Percentiles rank a stretch among this genome's conserved stretches.
phyloP scores from a whole-genome alignment of 495 filamentous ascomycete genomes.

The Immersiella caudata region DNA sequence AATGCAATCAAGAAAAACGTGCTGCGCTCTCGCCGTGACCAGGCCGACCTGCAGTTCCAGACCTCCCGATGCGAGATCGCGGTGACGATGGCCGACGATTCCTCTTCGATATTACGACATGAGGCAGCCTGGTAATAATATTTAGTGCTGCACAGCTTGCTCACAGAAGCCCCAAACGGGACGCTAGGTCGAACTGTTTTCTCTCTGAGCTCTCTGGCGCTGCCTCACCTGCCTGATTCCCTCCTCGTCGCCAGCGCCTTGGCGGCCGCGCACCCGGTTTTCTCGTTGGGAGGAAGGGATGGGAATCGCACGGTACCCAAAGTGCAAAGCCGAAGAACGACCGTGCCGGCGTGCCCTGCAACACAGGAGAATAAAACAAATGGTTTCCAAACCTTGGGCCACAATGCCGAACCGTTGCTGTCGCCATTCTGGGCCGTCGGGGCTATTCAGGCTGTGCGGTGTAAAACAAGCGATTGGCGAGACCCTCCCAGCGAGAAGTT shows the following conservation, averaged over 20 bases:
- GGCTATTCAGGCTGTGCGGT: constrained; percentile 10
- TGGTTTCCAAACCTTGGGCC: constrained; percentile 5
- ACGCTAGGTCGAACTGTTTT: background rate
- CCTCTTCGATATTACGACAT: background rate
- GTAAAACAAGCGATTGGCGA: constrained; percentile 20
- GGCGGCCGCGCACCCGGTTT: background rate
- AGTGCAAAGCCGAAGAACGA: constrained; percentile 8
- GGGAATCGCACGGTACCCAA: background rate
- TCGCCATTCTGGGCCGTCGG: constrained; percentile 3
- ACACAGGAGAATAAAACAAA: constrained; percentile 11
- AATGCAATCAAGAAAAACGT: background rate
- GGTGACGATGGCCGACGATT: background rate
- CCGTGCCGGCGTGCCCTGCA: background rate
- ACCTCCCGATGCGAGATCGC: constrained; percentile 8
- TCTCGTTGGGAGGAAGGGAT: background rate
- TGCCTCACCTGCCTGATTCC: background rate
- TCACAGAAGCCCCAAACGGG: background rate
- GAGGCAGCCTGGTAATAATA: background rate
- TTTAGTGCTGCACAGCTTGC: background rate
- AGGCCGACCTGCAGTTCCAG: constrained; percentile 7
- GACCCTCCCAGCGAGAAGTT: background rate
- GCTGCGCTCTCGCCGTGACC: background rate
- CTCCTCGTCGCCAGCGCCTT: background rate
- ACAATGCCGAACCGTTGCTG: constrained; percentile 8
- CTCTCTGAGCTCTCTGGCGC: background rate